Percentiles rank a stretch among this genome's conserved stretches.
These are phyloP conservation scores for Russula sp. DNA, from an alignment of 768 basidiomycete genomes.

Conservation along the genomic window DNA sequence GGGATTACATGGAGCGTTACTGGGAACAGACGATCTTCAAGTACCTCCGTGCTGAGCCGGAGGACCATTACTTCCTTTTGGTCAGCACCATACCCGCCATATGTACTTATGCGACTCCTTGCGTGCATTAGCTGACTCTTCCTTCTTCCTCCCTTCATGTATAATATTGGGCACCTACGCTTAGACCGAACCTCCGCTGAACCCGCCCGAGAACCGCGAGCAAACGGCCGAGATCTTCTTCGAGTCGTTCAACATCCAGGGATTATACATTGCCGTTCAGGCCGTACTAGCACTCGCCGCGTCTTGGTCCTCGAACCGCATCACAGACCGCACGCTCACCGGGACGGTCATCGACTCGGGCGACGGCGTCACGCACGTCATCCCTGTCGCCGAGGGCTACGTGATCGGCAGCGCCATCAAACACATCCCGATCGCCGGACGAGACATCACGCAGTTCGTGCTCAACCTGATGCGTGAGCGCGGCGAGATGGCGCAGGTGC, in stretches of 20 bases:
- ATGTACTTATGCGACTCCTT: not conserved
- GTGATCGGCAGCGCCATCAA: slow-evolving; percentile 99
- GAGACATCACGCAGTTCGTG: slow-evolving; percentile 95
- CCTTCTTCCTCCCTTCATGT: not conserved
- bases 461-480: slow-evolving; percentile 93
- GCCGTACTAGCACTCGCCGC: slow-evolving; percentile 97
- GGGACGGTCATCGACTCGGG: slow-evolving; percentile 99
- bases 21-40: slow-evolving; percentile 99
- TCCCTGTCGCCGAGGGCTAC: slow-evolving; percentile 93
- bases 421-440: slow-evolving; percentile 96
- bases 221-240: slow-evolving; percentile 99
- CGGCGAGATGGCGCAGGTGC: slow-evolving; percentile 83
- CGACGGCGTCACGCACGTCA: slow-evolving; percentile 98
- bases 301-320: slow-evolving; percentile 89
- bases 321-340: slow-evolving; percentile 84
- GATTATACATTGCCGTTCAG: slow-evolving; percentile 97
- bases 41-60: slow-evolving; percentile 95
- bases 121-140: not conserved
- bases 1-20: slow-evolving; percentile 98
- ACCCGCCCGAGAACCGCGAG: slow-evolving; percentile 97
- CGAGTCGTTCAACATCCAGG: slow-evolving; percentile 99
- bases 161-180: not conserved
- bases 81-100: slow-evolving; percentile 42
- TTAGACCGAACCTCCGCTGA: slow-evolving; percentile 98
- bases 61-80: slow-evolving; percentile 96